phyloP scores from a whole-genome alignment of 2,329 filamentous ascomycete species.

The Diaporthe eres region DNA sequence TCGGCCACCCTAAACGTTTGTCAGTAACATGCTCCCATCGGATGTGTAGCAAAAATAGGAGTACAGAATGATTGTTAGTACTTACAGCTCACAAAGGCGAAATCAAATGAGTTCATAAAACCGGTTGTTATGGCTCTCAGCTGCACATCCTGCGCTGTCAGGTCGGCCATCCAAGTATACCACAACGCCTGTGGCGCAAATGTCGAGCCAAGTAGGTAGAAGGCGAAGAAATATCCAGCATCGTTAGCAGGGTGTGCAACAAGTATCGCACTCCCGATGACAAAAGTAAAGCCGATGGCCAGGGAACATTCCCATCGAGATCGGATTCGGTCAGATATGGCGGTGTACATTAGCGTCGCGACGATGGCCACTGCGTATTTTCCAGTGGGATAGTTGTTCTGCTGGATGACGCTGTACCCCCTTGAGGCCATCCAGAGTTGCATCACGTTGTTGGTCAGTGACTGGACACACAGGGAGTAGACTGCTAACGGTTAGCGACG shows the following conservation, averaged over 20 bases:
- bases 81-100: conserved; percentile 56
- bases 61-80: accelerated
- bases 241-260: conserved; percentile 51
- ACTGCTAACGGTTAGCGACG: conserved; percentile 43
- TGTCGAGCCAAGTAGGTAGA: conserved; percentile 59
- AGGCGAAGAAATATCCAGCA: conserved; percentile 58
- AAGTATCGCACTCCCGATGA: conserved; percentile 56
- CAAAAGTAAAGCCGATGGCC: conserved; percentile 58
- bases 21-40: not conserved
- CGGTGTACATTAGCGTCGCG: conserved; percentile 57
- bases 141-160: conserved; percentile 56
- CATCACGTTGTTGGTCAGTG: conserved; percentile 60
- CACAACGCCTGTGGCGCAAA: conserved; percentile 62
- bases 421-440: conserved; percentile 60
- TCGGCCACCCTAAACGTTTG: conserved; percentile 48
- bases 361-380: conserved; percentile 58
- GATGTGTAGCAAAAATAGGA: not conserved
- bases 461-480: conserved; percentile 60
- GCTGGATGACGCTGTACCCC: conserved; percentile 58
- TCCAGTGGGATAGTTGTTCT: conserved; percentile 61
- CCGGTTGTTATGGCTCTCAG: conserved; percentile 60
- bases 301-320: conserved; percentile 61
- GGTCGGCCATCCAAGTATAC: conserved; percentile 63
- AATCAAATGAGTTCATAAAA: conserved; percentile 60
- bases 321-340: conserved; percentile 57